These are phyloP conservation scores for Blastobotrys serpentis DNA, from an alignment of 1,139 yeast species.

Conservation along the genomic window DNA sequence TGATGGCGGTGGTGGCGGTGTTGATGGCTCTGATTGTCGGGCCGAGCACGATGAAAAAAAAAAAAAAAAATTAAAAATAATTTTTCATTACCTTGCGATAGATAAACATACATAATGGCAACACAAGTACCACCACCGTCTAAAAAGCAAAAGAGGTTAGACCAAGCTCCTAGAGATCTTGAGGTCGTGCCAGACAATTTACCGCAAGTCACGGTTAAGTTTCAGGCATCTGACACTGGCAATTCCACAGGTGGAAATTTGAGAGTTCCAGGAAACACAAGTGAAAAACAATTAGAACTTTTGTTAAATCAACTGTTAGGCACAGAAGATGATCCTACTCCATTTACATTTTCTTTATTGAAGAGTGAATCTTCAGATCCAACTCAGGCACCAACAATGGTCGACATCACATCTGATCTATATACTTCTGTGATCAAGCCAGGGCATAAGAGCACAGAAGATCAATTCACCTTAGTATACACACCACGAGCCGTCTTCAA, in stretches of 20 bases:
- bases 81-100: too few relatives aligned
- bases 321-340: slow-evolving; percentile 74
- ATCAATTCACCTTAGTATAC: slow-evolving; percentile 81
- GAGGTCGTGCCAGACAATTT: slow-evolving; percentile 72
- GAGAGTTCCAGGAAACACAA: slow-evolving; percentile 87
- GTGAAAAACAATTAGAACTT: slow-evolving; percentile 84
- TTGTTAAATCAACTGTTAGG: slow-evolving; percentile 59
- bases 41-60: too few relatives aligned
- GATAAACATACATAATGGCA: slow-evolving; percentile 61
- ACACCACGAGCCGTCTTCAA: slow-evolving; percentile 95
- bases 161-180: slow-evolving; percentile 77
- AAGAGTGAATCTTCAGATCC: slow-evolving; percentile 46
- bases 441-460: slow-evolving; percentile 87
- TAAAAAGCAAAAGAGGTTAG: slow-evolving; percentile 80
- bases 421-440: slow-evolving; percentile 83
- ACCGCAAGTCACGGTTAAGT: slow-evolving; percentile 83
- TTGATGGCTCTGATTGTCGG: too few relatives aligned
- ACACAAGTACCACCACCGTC: slow-evolving; percentile 93
- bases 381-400: slow-evolving; percentile 36
- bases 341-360: slow-evolving; percentile 75
- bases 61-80: too few relatives aligned
- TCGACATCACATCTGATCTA: slow-evolving; percentile 75
- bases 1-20: too few relatives aligned
- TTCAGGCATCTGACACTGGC: slow-evolving; percentile 95
- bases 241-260: slow-evolving; percentile 80